Evolutionary conservation across 1,284 basidiomycete genomes (phyloP), one percentile per base, ranked within the genome.

Genomic region (Anthracocystis panici-leucophaei): DNA sequence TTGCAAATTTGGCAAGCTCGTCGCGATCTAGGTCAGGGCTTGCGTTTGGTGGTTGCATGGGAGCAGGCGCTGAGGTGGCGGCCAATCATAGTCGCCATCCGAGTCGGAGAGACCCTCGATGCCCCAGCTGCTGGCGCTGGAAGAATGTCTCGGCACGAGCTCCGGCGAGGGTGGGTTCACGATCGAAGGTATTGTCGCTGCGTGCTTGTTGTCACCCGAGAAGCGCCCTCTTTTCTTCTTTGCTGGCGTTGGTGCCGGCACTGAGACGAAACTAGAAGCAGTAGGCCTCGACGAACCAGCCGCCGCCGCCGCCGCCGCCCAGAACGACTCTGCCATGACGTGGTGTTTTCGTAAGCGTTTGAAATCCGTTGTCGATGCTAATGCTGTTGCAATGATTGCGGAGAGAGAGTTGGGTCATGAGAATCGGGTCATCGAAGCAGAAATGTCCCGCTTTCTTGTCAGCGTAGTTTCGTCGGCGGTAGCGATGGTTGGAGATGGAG

Each of bases 61-160:
- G 9, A 38, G 27, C 42, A 6, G 57, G 23, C n/a, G 52, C 3
- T 23, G 48, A 41, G 11, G 25, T 7, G 57, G 35, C 6, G 62
- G 50, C 72, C 66, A 69, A 31, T 71, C 68, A 45, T 67, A 67
- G 51, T 75, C 73, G 42, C 73, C 73, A 44, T 75, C 73, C 20
- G 73, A 75, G 35, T 75, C 73, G 23, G 73, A 75, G 27, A 67
- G 61, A 18, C 71, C 68, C 11, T 65, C 68, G 42, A 71, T 65
- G n/a, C 73, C 73, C 68, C 73, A 75, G 52, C 73, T 68, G 50
- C 68, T 61, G 25, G 73, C 67, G 33, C 73, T 75, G 27, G 73
- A 71, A 1, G 73, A 71, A 44, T 67, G 60, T 23, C 68, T 41
- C 8, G 73, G 65, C 7, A 75, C 73, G 31, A 75, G 62, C 45